These are phyloP conservation scores for Scheffersomyces insectosa DNA, from an alignment of 1,139 yeast species.

Conservation along the genomic window DNA sequence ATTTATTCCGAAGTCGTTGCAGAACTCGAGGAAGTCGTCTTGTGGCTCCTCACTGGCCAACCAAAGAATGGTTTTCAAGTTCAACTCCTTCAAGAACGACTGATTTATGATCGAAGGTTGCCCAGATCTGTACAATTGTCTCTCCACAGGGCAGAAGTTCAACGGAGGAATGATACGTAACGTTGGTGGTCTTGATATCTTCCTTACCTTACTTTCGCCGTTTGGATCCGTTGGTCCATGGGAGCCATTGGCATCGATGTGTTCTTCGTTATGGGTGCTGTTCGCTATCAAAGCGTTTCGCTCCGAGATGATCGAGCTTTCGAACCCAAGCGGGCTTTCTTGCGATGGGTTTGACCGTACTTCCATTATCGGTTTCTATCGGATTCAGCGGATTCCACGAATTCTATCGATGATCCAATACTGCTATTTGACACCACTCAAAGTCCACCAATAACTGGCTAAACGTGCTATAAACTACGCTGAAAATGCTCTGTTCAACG, in stretches of 20 bases:
- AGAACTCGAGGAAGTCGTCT: constrained; percentile 81
- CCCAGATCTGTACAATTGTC: constrained; percentile 82
- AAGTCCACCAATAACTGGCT: too few species aligned
- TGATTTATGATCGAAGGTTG: constrained; percentile 97
- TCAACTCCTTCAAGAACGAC: constrained; percentile 73
- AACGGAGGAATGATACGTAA: constrained; percentile 85
- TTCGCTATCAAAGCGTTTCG: too few species aligned
- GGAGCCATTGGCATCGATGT: neutral
- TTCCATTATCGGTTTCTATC: too few species aligned
- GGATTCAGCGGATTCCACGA: too few species aligned
- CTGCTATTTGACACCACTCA: too few species aligned
- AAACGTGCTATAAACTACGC: too few species aligned
- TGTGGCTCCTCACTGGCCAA: constrained; percentile 93
- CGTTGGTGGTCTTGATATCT: constrained; percentile 45
- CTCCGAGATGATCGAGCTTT: too few species aligned
- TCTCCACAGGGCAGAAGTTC: constrained; percentile 93
- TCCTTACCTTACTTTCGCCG: constrained; percentile 17
- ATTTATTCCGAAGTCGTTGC: constrained; percentile 67
- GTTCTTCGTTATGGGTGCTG: neutral
- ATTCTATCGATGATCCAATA: too few species aligned
- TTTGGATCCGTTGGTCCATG: neutral
- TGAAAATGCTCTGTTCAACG: too few species aligned
- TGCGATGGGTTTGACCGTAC: too few species aligned
- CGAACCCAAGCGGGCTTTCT: too few species aligned
- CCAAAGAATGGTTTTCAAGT: constrained; percentile 85